Percentiles rank a stretch among this genome's conserved stretches.
phyloP scores from a whole-genome alignment of 768 basidiomycete genomes.

The Leccinum boreale region DNA sequence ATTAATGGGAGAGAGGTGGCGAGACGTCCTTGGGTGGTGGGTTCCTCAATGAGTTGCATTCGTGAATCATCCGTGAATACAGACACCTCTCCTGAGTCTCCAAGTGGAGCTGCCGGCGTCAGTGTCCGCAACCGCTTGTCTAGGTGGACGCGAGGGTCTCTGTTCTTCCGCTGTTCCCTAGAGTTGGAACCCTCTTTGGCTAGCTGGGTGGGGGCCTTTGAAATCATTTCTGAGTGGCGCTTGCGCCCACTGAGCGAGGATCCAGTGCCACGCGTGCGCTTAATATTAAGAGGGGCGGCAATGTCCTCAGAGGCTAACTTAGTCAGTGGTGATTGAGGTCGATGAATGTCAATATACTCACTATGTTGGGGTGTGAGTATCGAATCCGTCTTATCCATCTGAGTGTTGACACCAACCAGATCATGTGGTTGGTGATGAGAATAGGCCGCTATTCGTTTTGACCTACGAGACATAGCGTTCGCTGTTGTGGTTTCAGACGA shows the following conservation, averaged over 20 bases:
- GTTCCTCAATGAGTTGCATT: neutral
- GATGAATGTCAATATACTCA: neutral
- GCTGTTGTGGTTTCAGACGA: neutral
- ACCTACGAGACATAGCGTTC: slow-evolving; percentile 3
- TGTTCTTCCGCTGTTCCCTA: neutral
- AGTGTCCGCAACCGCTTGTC: slow-evolving; percentile 15
- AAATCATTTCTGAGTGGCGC: neutral
- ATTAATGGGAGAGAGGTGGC: neutral
- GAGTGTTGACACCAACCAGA: neutral
- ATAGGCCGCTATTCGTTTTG: slow-evolving; percentile 12
- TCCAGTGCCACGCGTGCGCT: neutral
- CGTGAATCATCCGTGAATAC: neutral
- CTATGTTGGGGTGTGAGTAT: neutral
- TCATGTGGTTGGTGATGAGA: neutral
- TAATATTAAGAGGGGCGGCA: neutral
- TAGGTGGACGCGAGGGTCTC: neutral
- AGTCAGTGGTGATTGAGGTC: neutral
- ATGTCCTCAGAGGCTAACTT: neutral
- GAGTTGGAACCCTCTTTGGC: neutral
- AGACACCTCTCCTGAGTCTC: neutral
- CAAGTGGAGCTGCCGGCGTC: neutral
- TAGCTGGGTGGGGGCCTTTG: neutral
- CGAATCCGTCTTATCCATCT: neutral
- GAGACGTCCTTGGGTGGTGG: neutral
- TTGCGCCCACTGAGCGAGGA: neutral